A percentile compares a stretch with the other conserved stretches of the same genome.
These are phyloP conservation scores for Penicillium cosmopolitanum DNA, from an alignment of 495 filamentous ascomycete species.

Conservation along the genomic window DNA sequence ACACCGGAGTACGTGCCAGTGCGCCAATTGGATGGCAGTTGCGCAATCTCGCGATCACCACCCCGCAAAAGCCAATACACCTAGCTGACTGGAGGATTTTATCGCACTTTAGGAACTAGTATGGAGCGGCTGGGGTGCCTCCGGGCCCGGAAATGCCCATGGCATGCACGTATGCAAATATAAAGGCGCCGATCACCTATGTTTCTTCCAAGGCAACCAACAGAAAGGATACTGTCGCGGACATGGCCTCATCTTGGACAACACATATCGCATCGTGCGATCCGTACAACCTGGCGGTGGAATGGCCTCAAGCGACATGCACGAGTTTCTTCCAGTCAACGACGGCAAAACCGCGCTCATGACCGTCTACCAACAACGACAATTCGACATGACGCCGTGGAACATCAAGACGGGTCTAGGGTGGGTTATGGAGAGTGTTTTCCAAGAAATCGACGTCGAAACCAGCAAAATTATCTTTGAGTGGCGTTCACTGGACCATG, in stretches of 20 bases:
- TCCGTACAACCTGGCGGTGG: slow-evolving; percentile 49
- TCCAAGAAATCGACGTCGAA: slow-evolving; percentile 56
- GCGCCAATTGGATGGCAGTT: no score
- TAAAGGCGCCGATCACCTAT: slow-evolving; percentile 53
- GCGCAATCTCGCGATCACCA: neutral
- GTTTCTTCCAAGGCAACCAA: slow-evolving; percentile 58
- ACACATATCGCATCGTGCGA: slow-evolving; percentile 51
- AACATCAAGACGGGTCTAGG: slow-evolving; percentile 52
- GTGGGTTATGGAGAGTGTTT: slow-evolving; percentile 55
- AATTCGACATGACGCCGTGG: slow-evolving; percentile 55
- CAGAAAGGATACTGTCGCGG: slow-evolving; percentile 58
- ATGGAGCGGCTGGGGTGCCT: slow-evolving; percentile 50
- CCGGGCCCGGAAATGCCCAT: slow-evolving; percentile 45
- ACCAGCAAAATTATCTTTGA: slow-evolving; percentile 56
- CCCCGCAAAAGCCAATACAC: neutral
- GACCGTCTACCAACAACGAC: slow-evolving; percentile 59
- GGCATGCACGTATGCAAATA: slow-evolving; percentile 51
- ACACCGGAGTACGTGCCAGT: slow-evolving; percentile 37
- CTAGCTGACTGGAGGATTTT: neutral
- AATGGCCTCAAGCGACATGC: slow-evolving; percentile 53
- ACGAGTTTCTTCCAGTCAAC: slow-evolving; percentile 53
- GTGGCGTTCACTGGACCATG: slow-evolving; percentile 56
- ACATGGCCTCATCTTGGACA: slow-evolving; percentile 57
- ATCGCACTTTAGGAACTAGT: slow-evolving; percentile 42
- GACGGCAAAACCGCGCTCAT: slow-evolving; percentile 56